phyloP scores from a whole-genome alignment of 2,329 filamentous ascomycete species.

The Emericellopsis atlantica region DNA sequence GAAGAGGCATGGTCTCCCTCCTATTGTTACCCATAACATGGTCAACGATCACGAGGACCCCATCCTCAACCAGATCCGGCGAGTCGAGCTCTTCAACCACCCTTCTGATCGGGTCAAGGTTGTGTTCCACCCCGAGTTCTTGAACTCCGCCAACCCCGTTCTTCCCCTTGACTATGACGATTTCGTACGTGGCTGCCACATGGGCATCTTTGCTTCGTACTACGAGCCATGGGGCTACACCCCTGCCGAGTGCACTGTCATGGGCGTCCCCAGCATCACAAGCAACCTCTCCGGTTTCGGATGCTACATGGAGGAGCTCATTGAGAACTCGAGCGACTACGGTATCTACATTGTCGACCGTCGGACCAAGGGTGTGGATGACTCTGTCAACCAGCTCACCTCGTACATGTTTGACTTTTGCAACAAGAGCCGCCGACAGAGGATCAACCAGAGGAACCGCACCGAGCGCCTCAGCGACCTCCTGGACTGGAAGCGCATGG shows the following conservation, averaged over 20 bases:
- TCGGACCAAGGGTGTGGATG: constrained; percentile 87
- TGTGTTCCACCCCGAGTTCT: constrained; percentile 94
- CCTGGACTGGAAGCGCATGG: constrained; percentile 98
- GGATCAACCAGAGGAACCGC: constrained; percentile 96
- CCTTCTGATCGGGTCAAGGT: constrained; percentile 92
- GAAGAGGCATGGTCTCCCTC: constrained; percentile 82
- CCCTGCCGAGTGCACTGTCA: constrained; percentile 93
- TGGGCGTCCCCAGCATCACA: constrained; percentile 97
- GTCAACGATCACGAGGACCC: constrained; percentile 86
- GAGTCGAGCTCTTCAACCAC: constrained; percentile 95
- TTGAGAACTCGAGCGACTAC: constrained; percentile 95
- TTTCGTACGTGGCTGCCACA: constrained; percentile 91
- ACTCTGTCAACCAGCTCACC: constrained; percentile 90
- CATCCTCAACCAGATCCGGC: constrained; percentile 87
- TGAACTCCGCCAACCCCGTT: constrained; percentile 91
- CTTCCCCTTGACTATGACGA: constrained; percentile 95
- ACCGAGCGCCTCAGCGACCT: constrained; percentile 92
- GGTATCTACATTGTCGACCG: constrained; percentile 99
- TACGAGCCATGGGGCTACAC: constrained; percentile 99
- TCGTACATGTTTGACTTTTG: constrained; percentile 85
- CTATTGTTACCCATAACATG: constrained; percentile 99
- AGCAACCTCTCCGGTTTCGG: constrained; percentile 97
- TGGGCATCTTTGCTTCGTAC: constrained; percentile 94
- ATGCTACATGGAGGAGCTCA: constrained; percentile 98
- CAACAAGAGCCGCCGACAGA: constrained; percentile 84